Base-by-base conservation (phyloP, 1,284 basidiomycete species). In the Malassezia caprae region DNA sequence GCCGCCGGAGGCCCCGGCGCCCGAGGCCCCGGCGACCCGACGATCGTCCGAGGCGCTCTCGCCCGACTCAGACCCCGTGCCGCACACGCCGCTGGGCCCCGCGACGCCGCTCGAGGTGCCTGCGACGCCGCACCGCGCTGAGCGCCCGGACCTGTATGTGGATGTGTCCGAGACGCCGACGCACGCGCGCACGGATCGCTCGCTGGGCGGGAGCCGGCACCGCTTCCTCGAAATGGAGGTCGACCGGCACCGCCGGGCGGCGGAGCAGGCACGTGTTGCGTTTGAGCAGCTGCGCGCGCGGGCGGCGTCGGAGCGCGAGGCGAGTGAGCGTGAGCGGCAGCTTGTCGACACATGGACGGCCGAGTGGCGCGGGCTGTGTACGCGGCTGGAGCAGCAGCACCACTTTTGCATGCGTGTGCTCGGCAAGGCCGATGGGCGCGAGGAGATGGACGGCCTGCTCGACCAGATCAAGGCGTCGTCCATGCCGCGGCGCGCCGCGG, bases 361-460 rank as follows among this genome's bases (percentile, higher is more conserved):
- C 15, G 55, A 42, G 28, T 57, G 49, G 47, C 35, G 21, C 7
- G 26, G 17, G 21, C 11, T 57, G 13, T 42, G 48, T 17, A 50
- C 48, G 53, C 61, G 64, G n/a, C 61, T 73, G 31, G 61, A 69
- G 39, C 65, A 64, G 39, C 63, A 68, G 40, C 68, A 73, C 51
- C 58, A 65, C 51, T 61, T 68, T 32, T 72, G 69, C 39, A 66
- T 65, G 37, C 59, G 61, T 26, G 60, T 73, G 57, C 56, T 73
- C 17, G 71, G 71, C 55, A 73, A 73, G 54, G 58, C 53, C 31
- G 71, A 73, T 31, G 71, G 71, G 10, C 66, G 71, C 13, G 71
- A 73, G 40, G 70, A 72, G 55, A 72, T 73, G 68, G 72, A 73
- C 58, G 66, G 69, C 42, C 53, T 73, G 28, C 60, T 73, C 40